Evolutionary conservation across 352 stramenopile genomes (phyloP).

Genomic region (Pythium insidiosum): DNA sequence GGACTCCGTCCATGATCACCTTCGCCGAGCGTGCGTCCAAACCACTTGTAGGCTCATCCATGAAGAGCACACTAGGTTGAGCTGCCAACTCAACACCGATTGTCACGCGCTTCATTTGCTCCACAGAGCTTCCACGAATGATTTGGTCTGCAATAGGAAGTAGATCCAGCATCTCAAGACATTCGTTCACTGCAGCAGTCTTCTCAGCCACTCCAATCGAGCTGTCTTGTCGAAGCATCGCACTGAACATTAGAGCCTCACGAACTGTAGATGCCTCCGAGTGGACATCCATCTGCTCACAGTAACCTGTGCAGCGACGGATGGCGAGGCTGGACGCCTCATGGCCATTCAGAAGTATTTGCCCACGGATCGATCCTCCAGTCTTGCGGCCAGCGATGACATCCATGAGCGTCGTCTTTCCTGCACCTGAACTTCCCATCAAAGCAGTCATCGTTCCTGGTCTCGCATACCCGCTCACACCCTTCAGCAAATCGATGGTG

Average conservation of each 20-base stretch:
- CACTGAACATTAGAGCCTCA: slow-evolving; percentile 81
- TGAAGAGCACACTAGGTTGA: too few species aligned
- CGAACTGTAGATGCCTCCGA: slow-evolving; percentile 75
- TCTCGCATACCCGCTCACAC: slow-evolving; percentile 22
- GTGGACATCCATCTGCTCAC: slow-evolving; percentile 20
- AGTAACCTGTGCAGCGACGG: slow-evolving; percentile 10
- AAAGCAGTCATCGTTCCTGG: slow-evolving; percentile 37
- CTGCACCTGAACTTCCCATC: slow-evolving; percentile 39
- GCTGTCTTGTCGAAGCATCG: slow-evolving; percentile 38
- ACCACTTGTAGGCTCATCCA: too few species aligned
- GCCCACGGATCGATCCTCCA: slow-evolving; percentile 44
- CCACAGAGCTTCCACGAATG: too few species aligned
- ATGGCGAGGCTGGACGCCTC: slow-evolving; percentile 14
- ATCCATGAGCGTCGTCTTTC: slow-evolving; percentile 90
- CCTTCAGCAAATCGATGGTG: slow-evolving; percentile 41
- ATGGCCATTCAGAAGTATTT: slow-evolving; percentile 33
- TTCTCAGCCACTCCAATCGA: slow-evolving; percentile 18
- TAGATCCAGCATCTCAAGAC: slow-evolving; percentile 27
- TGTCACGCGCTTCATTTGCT: too few species aligned
- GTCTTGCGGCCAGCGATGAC: slow-evolving; percentile 86
- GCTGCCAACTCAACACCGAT: too few species aligned
- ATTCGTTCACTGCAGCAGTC: slow-evolving; percentile 17
- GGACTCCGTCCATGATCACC: too few species aligned
- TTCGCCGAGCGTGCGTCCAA: too few species aligned
- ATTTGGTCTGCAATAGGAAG: too few species aligned